These are phyloP conservation scores for Gossypium mustelinum DNA, from an alignment of 345 rosid genomes.

Conservation along the genomic window DNA sequence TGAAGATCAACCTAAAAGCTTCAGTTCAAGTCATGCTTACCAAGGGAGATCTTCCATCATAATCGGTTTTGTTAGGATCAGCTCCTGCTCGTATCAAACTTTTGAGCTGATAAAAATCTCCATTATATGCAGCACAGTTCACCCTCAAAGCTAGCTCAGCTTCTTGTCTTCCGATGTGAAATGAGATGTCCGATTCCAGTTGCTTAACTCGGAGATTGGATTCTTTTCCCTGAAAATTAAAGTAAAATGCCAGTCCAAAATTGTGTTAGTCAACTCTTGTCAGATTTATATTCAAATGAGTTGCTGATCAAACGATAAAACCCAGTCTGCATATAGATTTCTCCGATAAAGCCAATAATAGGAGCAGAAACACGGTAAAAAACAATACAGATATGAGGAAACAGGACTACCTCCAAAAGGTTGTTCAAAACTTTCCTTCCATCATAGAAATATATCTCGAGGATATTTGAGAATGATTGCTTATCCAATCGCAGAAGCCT, in stretches of 20 bases:
- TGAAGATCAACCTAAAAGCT: neutral
- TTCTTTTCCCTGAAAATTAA: conserved; percentile 60
- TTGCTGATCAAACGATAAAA: neutral
- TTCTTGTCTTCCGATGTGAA: conserved; percentile 93
- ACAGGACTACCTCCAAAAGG: conserved; percentile 60
- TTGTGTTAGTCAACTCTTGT: neutral
- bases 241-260: conserved; percentile 6
- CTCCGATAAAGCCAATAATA: conserved; percentile 2
- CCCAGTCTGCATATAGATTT: neutral
- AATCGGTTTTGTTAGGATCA: conserved; percentile 80
- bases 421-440: conserved; percentile 81
- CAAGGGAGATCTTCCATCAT: conserved; percentile 91
- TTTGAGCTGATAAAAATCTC: conserved; percentile 76
- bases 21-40: conserved; percentile 34
- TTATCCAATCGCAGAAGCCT: conserved; percentile 87
- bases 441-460: conserved; percentile 86
- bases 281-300: neutral
- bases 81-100: conserved; percentile 79
- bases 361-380: neutral
- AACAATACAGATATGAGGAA: neutral
- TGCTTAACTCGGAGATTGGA: conserved; percentile 62
- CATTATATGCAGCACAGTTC: conserved; percentile 78
- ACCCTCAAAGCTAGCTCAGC: conserved; percentile 88
- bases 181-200: conserved; percentile 71
- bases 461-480: conserved; percentile 74